Base-by-base conservation (phyloP, 768 basidiomycete genomes). In the Tulasnella sp. region DNA sequence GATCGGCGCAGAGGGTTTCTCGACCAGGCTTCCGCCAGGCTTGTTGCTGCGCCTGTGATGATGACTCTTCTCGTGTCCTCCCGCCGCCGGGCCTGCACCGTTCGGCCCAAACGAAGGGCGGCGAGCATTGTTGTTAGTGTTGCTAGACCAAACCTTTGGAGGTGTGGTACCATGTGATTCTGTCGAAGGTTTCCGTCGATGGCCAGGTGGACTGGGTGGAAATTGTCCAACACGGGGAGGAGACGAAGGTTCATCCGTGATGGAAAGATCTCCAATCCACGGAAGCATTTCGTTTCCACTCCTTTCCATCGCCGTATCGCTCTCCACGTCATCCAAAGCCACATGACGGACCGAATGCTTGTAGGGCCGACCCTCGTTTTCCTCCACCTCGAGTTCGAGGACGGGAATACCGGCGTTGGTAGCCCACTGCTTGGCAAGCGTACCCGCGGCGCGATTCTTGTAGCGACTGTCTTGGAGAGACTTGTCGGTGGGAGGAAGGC, bases 401-500 rank as follows among this genome's bases (percentile, higher is more conserved):
- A 80, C 67, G 1, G 74, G 66, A 41, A 90, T 71, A 1, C 77
- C 77, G 11, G 83, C 82, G 32, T 75, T 76, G 1, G 72, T 67
- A 6, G 83, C 86, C 87, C 86, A 90, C 37, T 75, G 72, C 0
- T 75, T 65, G 37, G 87, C 79, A 31, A 86, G 70, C 2, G 73
- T 67, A 3, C 86, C 86, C 19, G 64, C 48, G 6, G 63, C 62
- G 29, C 63, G 35, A 21, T 51, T 37, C 15, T 50, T 43, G 21
- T 58, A 59, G n/a, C 59, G 52, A 29, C 32, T 58, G 25, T 29
- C 77, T 70, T 1, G 80, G 79, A 51, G 84, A 79, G 15, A 77
- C 75, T 63, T 75, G 77, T 31, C 69, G 66, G 43, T 77, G 76
- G 3, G 80, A 82, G 0, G 80, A 77, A 9, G 82, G 82, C 17